These are phyloP conservation scores for Arbutus unedo DNA, from an alignment of 148 eudicot species.

Conservation along the genomic window DNA sequence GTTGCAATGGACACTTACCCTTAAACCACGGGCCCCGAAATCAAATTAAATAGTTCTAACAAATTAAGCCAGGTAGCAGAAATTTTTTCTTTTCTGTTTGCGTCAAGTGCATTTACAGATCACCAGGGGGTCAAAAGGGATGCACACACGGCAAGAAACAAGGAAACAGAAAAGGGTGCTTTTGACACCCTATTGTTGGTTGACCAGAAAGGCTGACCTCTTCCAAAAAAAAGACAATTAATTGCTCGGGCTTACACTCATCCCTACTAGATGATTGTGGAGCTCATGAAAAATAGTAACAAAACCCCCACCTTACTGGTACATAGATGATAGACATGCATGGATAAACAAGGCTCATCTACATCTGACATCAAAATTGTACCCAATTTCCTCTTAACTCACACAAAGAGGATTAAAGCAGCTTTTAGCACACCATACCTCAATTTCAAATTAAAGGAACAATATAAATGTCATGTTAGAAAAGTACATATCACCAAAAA, in stretches of 20 bases:
- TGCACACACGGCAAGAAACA: background rate
- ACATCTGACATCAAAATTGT: background rate
- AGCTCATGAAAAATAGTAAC: slow-evolving; percentile 1
- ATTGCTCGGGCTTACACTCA: background rate
- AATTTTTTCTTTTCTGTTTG: background rate
- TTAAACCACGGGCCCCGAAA: background rate
- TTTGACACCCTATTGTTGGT: background rate
- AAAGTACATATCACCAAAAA: background rate
- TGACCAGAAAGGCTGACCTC: background rate
- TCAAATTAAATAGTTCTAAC: background rate
- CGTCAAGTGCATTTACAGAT: background rate
- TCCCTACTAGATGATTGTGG: background rate
- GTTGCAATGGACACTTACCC: background rate
- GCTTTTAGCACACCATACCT: background rate
- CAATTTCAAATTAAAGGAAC: too few species aligned
- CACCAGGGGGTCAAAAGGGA: slow-evolving; percentile 4
- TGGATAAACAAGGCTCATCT: background rate
- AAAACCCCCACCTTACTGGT: background rate
- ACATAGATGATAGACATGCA: background rate
- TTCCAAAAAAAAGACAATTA: background rate
- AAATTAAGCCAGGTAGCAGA: background rate
- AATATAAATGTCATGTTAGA: background rate
- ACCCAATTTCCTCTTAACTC: background rate
- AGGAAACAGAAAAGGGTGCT: background rate
- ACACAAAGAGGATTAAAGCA: background rate